Conservation (phyloP, 164 flowering plant species). For the Warburgia ugandensis region DNA sequence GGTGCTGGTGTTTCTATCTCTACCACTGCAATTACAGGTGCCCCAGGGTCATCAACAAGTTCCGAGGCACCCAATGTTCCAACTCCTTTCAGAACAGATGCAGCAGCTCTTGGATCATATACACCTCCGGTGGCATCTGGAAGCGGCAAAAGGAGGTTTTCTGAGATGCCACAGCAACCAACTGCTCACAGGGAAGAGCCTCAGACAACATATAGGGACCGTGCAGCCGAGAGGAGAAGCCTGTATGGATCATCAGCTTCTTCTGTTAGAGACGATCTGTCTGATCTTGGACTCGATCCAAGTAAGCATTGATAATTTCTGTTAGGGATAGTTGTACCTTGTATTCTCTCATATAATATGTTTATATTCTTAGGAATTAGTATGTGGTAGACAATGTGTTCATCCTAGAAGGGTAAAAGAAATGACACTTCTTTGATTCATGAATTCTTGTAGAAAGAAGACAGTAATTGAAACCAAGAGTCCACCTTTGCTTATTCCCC, state of each 20-base stretch:
- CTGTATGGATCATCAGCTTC: slow-evolving; percentile 75
- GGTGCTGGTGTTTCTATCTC: slow-evolving; percentile 13
- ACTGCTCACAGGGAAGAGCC: slow-evolving; percentile 43
- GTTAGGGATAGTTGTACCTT: background rate
- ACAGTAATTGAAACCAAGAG: no score
- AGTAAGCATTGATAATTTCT: slow-evolving; percentile 52
- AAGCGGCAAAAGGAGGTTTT: slow-evolving; percentile 85
- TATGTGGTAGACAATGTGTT: no score
- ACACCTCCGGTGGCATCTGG: slow-evolving; percentile 46
- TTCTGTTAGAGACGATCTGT: slow-evolving; percentile 42
- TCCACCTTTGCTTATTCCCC: no score
- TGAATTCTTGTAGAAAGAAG: no score
- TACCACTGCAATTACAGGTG: slow-evolving; percentile 16
- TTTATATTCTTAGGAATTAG: no score
- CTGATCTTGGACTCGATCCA: slow-evolving; percentile 49
- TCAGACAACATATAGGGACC: slow-evolving; percentile 78
- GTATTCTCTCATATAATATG: no score
- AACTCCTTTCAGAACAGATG: slow-evolving; percentile 78
- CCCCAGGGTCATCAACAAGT: slow-evolving; percentile 22
- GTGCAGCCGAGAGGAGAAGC: slow-evolving; percentile 96
- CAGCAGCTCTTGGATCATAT: slow-evolving; percentile 79
- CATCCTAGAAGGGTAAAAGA: no score
- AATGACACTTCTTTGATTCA: no score
- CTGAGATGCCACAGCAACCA: slow-evolving; percentile 69
- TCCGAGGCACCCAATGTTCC: slow-evolving; percentile 23